Percentiles rank a stretch among this genome's conserved stretches.
phyloP scores from a whole-genome alignment of 2,329 filamentous ascomycete species.

The Magnaporthiopsis rhizophila region DNA sequence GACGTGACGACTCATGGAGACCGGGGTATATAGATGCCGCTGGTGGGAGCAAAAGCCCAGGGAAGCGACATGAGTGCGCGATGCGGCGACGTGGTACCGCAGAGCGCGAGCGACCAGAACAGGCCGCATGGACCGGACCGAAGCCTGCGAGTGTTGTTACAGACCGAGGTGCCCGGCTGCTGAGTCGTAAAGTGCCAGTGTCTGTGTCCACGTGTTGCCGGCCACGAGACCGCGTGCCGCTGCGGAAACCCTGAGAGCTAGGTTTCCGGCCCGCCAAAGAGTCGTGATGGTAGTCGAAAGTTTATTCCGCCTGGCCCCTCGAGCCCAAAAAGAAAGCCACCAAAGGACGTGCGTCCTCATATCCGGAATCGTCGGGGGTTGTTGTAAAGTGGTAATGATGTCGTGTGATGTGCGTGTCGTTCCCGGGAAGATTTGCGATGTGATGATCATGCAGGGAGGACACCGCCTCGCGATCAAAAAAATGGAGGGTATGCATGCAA shows the following conservation, averaged over 20 bases:
- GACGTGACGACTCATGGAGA: neutral
- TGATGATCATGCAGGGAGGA: constrained; percentile 5
- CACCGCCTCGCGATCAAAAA: constrained; percentile 9
- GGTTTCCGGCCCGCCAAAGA: neutral
- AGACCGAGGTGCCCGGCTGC: neutral
- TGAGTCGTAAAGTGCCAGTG: neutral
- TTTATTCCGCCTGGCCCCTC: neutral
- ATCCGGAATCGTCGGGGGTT: neutral
- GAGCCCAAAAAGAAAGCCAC: neutral
- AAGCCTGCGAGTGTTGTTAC: neutral
- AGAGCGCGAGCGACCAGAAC: no score
- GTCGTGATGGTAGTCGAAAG: neutral
- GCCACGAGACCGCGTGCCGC: neutral
- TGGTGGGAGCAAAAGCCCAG: no score
- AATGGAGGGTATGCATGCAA: neutral
- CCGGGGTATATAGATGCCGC: constrained; percentile 1
- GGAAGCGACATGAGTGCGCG: neutral
- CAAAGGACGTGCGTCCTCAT: neutral
- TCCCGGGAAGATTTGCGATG: neutral
- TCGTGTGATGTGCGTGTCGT: neutral
- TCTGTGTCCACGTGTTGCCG: neutral
- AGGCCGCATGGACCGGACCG: neutral
- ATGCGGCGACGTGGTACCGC: neutral
- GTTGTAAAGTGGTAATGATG: neutral
- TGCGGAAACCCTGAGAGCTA: no score